Conservation (phyloP, 768 basidiomycete genomes). For the Phaffia tasmanica region DNA sequence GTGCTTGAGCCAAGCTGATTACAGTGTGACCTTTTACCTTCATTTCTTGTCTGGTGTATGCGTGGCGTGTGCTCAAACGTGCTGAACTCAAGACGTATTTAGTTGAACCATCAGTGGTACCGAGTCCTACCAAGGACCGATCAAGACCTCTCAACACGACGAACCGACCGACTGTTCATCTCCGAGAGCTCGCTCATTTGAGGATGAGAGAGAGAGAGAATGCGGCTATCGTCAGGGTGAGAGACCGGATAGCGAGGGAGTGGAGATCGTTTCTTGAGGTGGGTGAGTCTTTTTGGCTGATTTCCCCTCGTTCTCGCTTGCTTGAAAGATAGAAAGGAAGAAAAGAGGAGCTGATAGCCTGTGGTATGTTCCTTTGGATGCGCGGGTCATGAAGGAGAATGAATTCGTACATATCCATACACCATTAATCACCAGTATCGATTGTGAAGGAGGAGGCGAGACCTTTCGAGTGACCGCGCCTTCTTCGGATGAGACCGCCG, state of each 20-base stretch:
- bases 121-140: slow-evolving; percentile 2
- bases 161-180: slow-evolving; percentile 85
- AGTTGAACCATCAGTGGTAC: neutral
- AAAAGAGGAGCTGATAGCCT: slow-evolving; percentile 3
- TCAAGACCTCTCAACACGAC: slow-evolving; percentile 7
- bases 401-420: slow-evolving; percentile 71
- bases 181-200: slow-evolving; percentile 79
- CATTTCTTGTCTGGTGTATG: neutral
- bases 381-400: slow-evolving; percentile 46
- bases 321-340: neutral
- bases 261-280: slow-evolving; percentile 20
- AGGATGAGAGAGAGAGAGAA: slow-evolving; percentile 64
- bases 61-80: no score
- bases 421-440: slow-evolving; percentile 77
- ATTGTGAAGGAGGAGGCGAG: slow-evolving; percentile 95
- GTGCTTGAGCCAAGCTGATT: slow-evolving; percentile 19
- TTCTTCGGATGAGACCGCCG: slow-evolving; percentile 51
- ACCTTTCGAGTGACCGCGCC: slow-evolving; percentile 53
- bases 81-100: neutral
- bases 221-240: slow-evolving; percentile 63
- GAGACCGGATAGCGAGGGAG: slow-evolving; percentile 41
- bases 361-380: slow-evolving; percentile 28
- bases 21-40: neutral
- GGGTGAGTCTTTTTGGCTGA: neutral
- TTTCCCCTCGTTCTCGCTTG: neutral